These are phyloP conservation scores for Saccharomyces pastorianus DNA, from an alignment of 1,139 yeast genomes.

Conservation along the genomic window DNA sequence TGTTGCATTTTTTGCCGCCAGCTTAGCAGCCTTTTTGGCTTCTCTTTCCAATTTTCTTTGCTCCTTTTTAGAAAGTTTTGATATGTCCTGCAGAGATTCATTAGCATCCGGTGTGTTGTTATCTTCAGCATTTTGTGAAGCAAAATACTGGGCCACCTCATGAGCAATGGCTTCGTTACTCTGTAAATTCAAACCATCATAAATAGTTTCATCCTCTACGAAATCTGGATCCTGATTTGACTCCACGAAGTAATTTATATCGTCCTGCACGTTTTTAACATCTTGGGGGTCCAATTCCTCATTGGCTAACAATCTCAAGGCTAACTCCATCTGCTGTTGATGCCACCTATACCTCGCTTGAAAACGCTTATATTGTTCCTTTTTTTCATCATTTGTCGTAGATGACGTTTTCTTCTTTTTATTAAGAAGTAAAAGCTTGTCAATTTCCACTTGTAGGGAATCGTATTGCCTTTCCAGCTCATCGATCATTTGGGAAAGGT, in stretches of 20 bases:
- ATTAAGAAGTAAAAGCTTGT: constrained; percentile 33
- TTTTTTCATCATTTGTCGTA: constrained; percentile 48
- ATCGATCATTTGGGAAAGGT: constrained; percentile 52
- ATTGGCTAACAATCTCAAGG: constrained; percentile 56
- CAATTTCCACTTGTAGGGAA: constrained; percentile 53
- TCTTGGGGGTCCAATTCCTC: constrained; percentile 54
- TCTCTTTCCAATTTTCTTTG: constrained; percentile 31
- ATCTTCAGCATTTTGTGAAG: constrained; percentile 29
- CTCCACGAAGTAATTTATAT: constrained; percentile 61
- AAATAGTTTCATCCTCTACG: constrained; percentile 68
- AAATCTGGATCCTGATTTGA: constrained; percentile 67
- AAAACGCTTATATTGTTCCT: constrained; percentile 38
- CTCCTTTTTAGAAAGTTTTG: constrained; percentile 30
- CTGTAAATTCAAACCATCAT: constrained; percentile 56
- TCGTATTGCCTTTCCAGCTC: constrained; percentile 59
- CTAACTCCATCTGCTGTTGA: constrained; percentile 54
- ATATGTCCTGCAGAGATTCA: constrained; percentile 4
- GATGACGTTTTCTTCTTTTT: constrained; percentile 45
- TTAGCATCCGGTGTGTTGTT: constrained; percentile 14
- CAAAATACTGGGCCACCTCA: constrained; percentile 39
- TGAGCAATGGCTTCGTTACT: constrained; percentile 45
- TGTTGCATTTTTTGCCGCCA: constrained; percentile 24
- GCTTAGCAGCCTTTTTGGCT: constrained; percentile 30
- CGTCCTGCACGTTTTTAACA: constrained; percentile 58
- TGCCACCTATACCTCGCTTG: constrained; percentile 47